Conservation (phyloP, 2,329 filamentous ascomycete species). For the Sarocladium oryzae region DNA sequence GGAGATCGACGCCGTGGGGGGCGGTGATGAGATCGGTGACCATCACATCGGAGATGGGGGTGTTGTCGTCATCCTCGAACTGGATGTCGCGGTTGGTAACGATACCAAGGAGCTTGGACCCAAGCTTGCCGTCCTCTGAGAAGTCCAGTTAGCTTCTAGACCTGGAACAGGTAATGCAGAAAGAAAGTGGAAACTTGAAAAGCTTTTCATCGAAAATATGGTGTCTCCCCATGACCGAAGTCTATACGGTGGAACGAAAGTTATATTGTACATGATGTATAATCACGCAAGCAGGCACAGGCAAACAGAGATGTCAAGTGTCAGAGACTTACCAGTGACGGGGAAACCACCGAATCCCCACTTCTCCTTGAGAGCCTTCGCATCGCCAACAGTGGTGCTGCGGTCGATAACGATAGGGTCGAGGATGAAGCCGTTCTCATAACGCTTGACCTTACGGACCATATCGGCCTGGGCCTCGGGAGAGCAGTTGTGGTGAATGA, state of each 20-base stretch:
- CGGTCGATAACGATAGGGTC: constrained; percentile 90
- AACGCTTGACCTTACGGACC: constrained; percentile 98
- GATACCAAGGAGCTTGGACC: constrained; percentile 94
- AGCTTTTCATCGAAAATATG: constrained; percentile 13
- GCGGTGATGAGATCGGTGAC: constrained; percentile 91
- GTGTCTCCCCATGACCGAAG: constrained; percentile 72
- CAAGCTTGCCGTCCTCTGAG: constrained; percentile 81
- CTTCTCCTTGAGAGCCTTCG: constrained; percentile 87
- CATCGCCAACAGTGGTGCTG: constrained; percentile 82
- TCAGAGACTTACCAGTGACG: constrained; percentile 78
- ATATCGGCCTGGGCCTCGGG: constrained; percentile 95
- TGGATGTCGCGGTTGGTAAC: constrained; percentile 97
- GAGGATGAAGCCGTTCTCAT: constrained; percentile 97
- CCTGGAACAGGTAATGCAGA: constrained; percentile 4
- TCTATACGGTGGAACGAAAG: constrained; percentile 99
- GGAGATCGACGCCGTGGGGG: constrained; percentile 70
- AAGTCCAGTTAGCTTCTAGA: constrained; percentile 30
- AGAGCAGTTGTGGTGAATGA: constrained; percentile 99
- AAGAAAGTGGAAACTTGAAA: constrained; percentile 13
- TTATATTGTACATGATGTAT: constrained; percentile 76
- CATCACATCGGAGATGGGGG: constrained; percentile 85
- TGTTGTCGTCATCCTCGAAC: constrained; percentile 72
- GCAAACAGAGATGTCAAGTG: constrained; percentile 14
- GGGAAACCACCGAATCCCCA: constrained; percentile 99
- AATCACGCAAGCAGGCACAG: constrained; percentile 48